These are phyloP conservation scores for Fusarium brachygibbosum DNA, from an alignment of 2,329 filamentous ascomycete genomes.

Conservation along the genomic window DNA sequence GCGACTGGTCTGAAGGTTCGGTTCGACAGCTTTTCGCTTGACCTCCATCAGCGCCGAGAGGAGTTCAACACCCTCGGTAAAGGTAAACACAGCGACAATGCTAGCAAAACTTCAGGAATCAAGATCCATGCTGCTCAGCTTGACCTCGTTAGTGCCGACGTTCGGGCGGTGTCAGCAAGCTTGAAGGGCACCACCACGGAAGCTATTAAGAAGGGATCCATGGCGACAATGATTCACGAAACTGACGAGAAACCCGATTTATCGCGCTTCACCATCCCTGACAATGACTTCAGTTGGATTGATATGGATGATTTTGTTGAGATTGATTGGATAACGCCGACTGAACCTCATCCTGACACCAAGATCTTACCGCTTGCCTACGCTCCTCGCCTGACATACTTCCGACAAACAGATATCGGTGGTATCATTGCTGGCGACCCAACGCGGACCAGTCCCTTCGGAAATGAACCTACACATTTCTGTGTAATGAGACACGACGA, in stretches of 20 bases:
- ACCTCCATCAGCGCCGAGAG: constrained; percentile 93
- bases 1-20: constrained; percentile 97
- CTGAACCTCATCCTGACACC: constrained; percentile 90
- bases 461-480: constrained; percentile 91
- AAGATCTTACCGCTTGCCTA: constrained; percentile 94
- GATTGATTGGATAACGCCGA: constrained; percentile 93
- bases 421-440: constrained; percentile 84
- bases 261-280: constrained; percentile 93
- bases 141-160: constrained; percentile 90
- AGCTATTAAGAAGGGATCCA: constrained; percentile 74
- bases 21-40: constrained; percentile 96
- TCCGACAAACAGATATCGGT: constrained; percentile 93
- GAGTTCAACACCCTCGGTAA: constrained; percentile 88
- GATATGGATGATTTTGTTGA: constrained; percentile 99
- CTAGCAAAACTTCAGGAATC: constrained; percentile 83
- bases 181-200: constrained; percentile 85
- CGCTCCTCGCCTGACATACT: constrained; percentile 96
- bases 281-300: constrained; percentile 96
- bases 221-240: constrained; percentile 65
- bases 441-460: constrained; percentile 88
- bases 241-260: constrained; percentile 75
- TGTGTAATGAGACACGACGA: constrained; percentile 95
- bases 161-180: constrained; percentile 91
- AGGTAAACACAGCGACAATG: constrained; percentile 78
- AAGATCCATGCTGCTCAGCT: constrained; percentile 95